Evolutionary conservation across 345 rosid species (phyloP), one percentile per base, ranked within the genome.

Genomic region (Trapa bicornis): DNA sequence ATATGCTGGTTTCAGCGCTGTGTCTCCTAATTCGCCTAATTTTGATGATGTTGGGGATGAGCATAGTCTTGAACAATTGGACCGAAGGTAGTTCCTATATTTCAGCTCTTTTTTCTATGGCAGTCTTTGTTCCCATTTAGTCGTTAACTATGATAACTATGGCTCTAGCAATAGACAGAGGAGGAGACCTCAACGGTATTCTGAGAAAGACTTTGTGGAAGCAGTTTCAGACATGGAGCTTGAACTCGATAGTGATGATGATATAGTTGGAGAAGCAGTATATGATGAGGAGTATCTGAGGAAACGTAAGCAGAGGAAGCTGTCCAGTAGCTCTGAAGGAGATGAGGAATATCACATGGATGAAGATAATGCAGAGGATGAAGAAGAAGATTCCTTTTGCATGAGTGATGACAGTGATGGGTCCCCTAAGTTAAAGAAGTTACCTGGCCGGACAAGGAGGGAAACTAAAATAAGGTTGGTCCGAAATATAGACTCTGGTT

Each of bases 181-280:
- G 76, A 91, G 85, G 80, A 84, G 96, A 73, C 90, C 98, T 41
- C 92, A 87, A 69, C 81, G 98, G 65, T 95, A 95, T 82, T 89
- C 96, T 0, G 92, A 78, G 5, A 83, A 41, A 22, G 29, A 22
- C 29, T 22, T 22, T 22, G 29, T 22, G 74, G 96, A 89, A 81
- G 93, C 90, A 53, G 77, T 89, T 65, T 95, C 98, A 69, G 99
- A 91, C 72, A 83, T 84, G 58, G 99, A 91, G 22, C 91, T 84
- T 17, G 91, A 85, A 67, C 87, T 77, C 73, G 91, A 84, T 74
- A 95, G 89, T 71, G 99, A 95, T 67, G 99, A 95, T 82, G 99
- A 95, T 73, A 95, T 95, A 74, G 96, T 86, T 76, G 99, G 99
- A 64, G 99, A 95, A 83, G 99, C 96, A 45, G 82, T 95, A 29